Conservation (phyloP, 2,329 filamentous ascomycete genomes). For the Albophoma yamanashiensis region DNA sequence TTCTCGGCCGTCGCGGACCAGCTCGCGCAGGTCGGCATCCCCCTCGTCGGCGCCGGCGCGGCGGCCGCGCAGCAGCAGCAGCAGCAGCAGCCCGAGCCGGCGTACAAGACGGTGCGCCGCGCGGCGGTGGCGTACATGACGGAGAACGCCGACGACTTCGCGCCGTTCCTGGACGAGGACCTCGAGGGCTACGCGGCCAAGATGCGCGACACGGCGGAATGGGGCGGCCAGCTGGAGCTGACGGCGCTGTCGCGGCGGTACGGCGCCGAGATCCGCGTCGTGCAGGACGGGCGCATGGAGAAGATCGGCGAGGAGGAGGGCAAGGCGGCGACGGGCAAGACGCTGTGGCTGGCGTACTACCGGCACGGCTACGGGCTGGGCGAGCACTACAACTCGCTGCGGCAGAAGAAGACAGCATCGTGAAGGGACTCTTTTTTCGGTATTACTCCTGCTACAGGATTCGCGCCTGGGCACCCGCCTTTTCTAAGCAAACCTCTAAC, state of each 20-base stretch:
- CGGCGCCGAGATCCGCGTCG: conserved; percentile 67
- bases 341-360: conserved; percentile 87
- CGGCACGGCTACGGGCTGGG: conserved; percentile 86
- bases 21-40: conserved; percentile 42
- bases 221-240: conserved; percentile 90
- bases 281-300: conserved; percentile 77
- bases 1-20: conserved; percentile 90
- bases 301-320: conserved; percentile 47
- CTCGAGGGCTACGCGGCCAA: conserved; percentile 61
- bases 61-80: background rate
- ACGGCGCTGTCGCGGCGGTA: conserved; percentile 75
- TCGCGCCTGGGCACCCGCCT: background rate
- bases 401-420: conserved; percentile 23
- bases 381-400: conserved; percentile 92
- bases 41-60: background rate
- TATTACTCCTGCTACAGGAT: background rate
- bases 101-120: conserved; percentile 57
- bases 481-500: background rate
- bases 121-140: conserved; percentile 71
- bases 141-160: conserved; percentile 67
- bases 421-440: background rate
- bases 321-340: conserved; percentile 36
- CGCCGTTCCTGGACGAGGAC: conserved; percentile 75
- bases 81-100: conserved; percentile 23
- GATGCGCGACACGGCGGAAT: conserved; percentile 82